Percentiles rank a stretch among this genome's conserved stretches.
Conservation (phyloP, 768 basidiomycete species). For the Kondoa subrosea region DNA sequence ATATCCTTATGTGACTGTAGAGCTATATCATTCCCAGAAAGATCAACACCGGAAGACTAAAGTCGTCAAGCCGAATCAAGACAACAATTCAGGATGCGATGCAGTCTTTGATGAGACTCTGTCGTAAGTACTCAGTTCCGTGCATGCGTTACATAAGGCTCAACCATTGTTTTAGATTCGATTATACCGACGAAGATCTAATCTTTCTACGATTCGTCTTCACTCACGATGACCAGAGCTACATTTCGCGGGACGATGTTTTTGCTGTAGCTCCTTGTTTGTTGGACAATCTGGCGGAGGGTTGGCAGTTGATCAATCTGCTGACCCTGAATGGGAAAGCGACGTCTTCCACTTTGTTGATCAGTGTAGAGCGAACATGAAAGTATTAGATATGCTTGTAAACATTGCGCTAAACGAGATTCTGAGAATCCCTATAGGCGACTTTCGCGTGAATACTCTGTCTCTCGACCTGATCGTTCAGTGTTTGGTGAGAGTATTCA, state of each 20-base stretch:
- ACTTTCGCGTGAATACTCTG: too few relatives aligned
- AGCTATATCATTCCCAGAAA: not conserved
- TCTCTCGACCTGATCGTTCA: too few relatives aligned
- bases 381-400: too few relatives aligned
- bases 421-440: too few relatives aligned
- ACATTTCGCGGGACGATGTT: not conserved
- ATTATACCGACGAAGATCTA: not conserved
- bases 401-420: too few relatives aligned
- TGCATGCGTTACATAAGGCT: not conserved
- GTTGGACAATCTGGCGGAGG: not conserved
- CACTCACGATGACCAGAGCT: not conserved
- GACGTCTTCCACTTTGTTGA: not conserved
- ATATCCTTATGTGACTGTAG: not conserved
- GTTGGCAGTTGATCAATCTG: not conserved
- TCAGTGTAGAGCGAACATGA: not conserved
- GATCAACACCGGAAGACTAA: not conserved
- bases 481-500: too few relatives aligned
- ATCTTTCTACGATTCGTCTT: not conserved
- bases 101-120: not conserved
- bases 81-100: not conserved
- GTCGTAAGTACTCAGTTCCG: not conserved
- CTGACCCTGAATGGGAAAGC: not conserved
- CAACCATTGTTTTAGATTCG: not conserved
- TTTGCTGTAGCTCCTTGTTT: not conserved
- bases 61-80: not conserved